Base-by-base conservation (phyloP, 139 green algal genomes). In the Coelastrella sp. region DNA sequence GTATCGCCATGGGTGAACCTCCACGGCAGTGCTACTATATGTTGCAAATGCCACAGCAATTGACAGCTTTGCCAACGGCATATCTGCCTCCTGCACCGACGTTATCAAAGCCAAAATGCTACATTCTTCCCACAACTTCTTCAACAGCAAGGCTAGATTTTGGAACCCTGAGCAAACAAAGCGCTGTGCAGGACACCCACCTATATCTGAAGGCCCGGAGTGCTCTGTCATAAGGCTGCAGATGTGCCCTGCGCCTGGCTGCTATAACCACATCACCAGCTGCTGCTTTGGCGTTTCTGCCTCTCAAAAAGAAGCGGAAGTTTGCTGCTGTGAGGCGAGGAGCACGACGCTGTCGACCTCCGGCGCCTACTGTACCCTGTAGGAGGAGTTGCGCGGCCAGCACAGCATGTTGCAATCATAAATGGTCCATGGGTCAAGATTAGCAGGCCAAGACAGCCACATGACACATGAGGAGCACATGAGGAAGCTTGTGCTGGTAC, bases 291-390 rank as follows among this genome's bases (percentile, higher is more conserved):
- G 90, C 89, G 83, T 87, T 96, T 32, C 95, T 92, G 4, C 96
- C 96, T 8, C 97, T 93, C 17, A 98, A 93, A 91, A 98, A 98
- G 94, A 97, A 99, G 71, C 94, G 92, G 93, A 94, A 98, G 76
- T 89, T 96, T n/a, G 89, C 89, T 7, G 97, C 96, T 4, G 94
- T 97, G 17, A 99, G 90, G 10, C 92, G 85, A 4, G 88, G 93
- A 54, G 68, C 47, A 57, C 47, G 68, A 14, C 59, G 80, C 68
- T 73, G 66, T 13, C 75, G 73, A 77, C 73, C 68, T 13, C 59
- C 56, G 23, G 80, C 73, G 16, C 20, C 66, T 54, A 65, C 88
- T 65, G 78, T 32, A 83, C 54, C 68, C 83, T 88, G 83, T 14
- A 54, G 65, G 58, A 47, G 32, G 32, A 47, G 32, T 47, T 47